A percentile compares a stretch with the other conserved stretches of the same genome.
Evolutionary conservation across 148 eudicot genomes (phyloP).

Genomic region (Spergularia marina): DNA sequence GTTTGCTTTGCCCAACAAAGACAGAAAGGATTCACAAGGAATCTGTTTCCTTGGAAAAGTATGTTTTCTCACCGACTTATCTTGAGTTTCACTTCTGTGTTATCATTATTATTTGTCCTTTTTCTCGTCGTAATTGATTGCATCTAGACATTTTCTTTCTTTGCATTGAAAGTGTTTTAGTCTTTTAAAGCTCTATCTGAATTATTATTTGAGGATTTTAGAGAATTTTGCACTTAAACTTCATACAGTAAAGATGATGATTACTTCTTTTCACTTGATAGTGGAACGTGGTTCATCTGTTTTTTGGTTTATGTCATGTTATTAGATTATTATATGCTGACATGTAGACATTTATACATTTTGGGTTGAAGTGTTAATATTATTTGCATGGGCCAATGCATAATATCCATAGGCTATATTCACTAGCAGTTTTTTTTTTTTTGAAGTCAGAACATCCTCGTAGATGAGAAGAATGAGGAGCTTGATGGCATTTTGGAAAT

Average conservation of each 20-base stretch:
- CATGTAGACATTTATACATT: too few species aligned
- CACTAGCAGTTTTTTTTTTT: too few species aligned
- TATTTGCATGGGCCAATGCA: too few species aligned
- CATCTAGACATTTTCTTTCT: background rate
- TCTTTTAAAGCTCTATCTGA: too few species aligned
- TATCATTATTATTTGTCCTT: background rate
- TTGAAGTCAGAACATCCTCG: background rate
- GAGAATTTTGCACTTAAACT: background rate
- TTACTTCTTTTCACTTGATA: background rate
- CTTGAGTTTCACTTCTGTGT: background rate
- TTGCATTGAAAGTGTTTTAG: too few species aligned
- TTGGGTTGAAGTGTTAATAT: too few species aligned
- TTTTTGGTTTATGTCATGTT: background rate
- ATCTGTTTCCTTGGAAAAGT: slow-evolving; percentile 99
- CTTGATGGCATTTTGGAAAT: background rate
- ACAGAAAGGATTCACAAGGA: slow-evolving; percentile 96
- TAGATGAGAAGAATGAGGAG: background rate
- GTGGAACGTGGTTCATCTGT: background rate
- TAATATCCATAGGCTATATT: too few species aligned
- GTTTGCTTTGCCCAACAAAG: slow-evolving; percentile 80
- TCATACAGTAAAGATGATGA: background rate
- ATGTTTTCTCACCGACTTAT: slow-evolving; percentile 8
- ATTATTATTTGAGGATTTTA: background rate
- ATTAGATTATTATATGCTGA: too few species aligned
- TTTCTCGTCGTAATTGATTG: background rate